A percentile compares a stretch with the other conserved stretches of the same genome.
Evolutionary conservation across 768 basidiomycete genomes (phyloP).

Genomic region (Astraeus odoratus): DNA sequence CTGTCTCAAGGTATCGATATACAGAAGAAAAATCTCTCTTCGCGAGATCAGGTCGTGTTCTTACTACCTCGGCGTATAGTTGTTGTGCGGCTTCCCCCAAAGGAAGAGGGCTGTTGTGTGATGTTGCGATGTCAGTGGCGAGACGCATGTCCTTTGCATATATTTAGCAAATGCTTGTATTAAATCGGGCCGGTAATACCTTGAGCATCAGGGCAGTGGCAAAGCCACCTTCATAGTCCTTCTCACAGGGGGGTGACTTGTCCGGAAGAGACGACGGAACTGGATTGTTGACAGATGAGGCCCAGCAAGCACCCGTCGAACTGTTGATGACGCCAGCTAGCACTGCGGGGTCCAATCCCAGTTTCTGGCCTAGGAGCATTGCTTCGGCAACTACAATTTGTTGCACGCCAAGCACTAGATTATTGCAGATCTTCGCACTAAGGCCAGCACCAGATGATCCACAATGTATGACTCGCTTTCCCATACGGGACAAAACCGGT

Average conservation of each 20-base stretch:
- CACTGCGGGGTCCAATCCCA: constrained; percentile 73
- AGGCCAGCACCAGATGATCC: constrained; percentile 77
- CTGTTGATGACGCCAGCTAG: constrained; percentile 82
- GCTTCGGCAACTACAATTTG: constrained; percentile 85
- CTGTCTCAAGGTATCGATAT: constrained; percentile 58
- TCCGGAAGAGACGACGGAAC: constrained; percentile 66
- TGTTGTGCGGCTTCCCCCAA: constrained; percentile 57
- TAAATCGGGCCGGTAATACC: constrained; percentile 30
- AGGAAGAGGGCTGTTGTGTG: constrained; percentile 47
- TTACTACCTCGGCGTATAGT: constrained; percentile 54
- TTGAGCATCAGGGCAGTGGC: constrained; percentile 80
- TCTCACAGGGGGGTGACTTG: constrained; percentile 75
- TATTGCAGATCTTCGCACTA: constrained; percentile 89
- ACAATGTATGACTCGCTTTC: constrained; percentile 75
- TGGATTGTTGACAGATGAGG: constrained; percentile 82
- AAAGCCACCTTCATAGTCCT: constrained; percentile 81
- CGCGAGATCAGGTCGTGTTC: constrained; percentile 50
- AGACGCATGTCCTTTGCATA: constrained; percentile 72
- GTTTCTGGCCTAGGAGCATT: constrained; percentile 76
- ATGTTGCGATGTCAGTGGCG: constrained; percentile 56
- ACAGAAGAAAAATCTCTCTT: constrained; percentile 78
- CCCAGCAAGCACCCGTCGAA: constrained; percentile 79
- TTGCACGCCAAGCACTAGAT: constrained; percentile 69
- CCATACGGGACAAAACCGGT: constrained; percentile 67
- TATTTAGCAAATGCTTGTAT: constrained; percentile 1